Percentiles rank a stretch among this genome's conserved stretches.
These are phyloP conservation scores for Diplogelasinospora grovesii DNA, from an alignment of 495 filamentous ascomycete species.

Conservation along the genomic window DNA sequence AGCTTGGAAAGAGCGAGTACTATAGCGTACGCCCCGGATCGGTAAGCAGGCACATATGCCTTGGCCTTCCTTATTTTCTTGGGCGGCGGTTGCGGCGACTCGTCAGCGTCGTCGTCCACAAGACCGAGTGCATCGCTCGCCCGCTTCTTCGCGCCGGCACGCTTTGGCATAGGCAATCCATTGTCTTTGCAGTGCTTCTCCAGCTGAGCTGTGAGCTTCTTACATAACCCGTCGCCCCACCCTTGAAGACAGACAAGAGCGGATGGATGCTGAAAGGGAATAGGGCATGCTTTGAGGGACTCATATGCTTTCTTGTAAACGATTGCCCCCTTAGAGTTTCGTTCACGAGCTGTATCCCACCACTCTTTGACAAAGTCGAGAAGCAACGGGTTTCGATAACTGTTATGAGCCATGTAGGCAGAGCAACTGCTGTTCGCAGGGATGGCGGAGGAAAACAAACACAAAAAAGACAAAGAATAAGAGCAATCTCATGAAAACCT, in stretches of 20 bases:
- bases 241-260: conserved; percentile 67
- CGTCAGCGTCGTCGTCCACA: conserved; percentile 16
- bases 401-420: conserved; percentile 26
- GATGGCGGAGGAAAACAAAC: not conserved
- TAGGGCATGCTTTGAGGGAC: conserved; percentile 71
- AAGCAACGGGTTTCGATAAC: conserved; percentile 67
- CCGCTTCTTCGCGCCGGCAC: conserved; percentile 31
- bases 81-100: conserved; percentile 36
- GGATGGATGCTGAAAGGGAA: conserved; percentile 67
- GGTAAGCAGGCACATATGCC: conserved; percentile 63
- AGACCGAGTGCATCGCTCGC: not conserved
- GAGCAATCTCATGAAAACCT: not conserved
- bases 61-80: conserved; percentile 62
- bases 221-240: conserved; percentile 63
- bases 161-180: conserved; percentile 64
- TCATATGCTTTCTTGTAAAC: conserved; percentile 78
- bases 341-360: conserved; percentile 65
- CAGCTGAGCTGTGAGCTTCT: conserved; percentile 62
- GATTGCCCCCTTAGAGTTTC: conserved; percentile 61
- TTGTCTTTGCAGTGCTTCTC: conserved; percentile 61
- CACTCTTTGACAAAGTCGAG: conserved; percentile 74
- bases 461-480: not conserved
- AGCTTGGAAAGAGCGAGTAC: conserved; percentile 59
- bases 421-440: too few species aligned
- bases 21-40: conserved; percentile 70